Conservation (phyloP, 2,329 filamentous ascomycete genomes). For the Hypomyces perniciosus region DNA sequence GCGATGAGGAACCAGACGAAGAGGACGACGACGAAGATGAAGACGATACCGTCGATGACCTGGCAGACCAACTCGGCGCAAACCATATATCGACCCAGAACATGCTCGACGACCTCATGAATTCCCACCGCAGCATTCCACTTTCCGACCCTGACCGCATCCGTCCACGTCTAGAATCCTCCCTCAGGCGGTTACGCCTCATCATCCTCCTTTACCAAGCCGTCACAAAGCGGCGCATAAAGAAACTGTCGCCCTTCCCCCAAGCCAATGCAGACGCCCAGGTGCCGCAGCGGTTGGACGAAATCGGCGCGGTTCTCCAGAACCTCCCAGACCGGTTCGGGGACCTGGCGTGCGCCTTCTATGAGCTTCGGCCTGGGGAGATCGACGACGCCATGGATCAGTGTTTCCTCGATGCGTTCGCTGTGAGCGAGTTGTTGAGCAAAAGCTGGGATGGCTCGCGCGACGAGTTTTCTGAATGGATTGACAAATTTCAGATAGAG, state of each 20-base stretch:
- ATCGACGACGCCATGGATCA: slow-evolving; percentile 54
- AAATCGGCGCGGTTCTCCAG: slow-evolving; percentile 50
- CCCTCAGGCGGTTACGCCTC: slow-evolving; percentile 60
- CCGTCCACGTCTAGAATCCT: slow-evolving; percentile 57
- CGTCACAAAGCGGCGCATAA: slow-evolving; percentile 62
- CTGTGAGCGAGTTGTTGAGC: slow-evolving; percentile 48
- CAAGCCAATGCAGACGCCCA: slow-evolving; percentile 23
- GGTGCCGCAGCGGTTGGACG: slow-evolving; percentile 44
- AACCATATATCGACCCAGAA: slow-evolving; percentile 42
- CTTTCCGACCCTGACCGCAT: slow-evolving; percentile 58
- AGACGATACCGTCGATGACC: slow-evolving; percentile 23
- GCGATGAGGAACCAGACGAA: slow-evolving; percentile 61
- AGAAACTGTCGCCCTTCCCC: slow-evolving; percentile 45
- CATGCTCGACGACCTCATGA: slow-evolving; percentile 64
- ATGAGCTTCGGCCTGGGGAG: slow-evolving; percentile 55
- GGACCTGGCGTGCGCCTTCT: slow-evolving; percentile 66
- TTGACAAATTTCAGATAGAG: slow-evolving; percentile 48
- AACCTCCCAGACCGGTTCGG: slow-evolving; percentile 62
- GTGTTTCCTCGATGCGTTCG: slow-evolving; percentile 55
- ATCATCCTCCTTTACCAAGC: slow-evolving; percentile 64
- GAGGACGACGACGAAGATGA: slow-evolving; percentile 50
- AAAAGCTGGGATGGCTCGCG: slow-evolving; percentile 56
- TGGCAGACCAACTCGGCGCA: slow-evolving; percentile 25
- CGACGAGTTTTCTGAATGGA: slow-evolving; percentile 78
- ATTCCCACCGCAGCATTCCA: slow-evolving; percentile 54